These are phyloP conservation scores for Globisporangium mamillatum DNA, from an alignment of 352 stramenopile species.

Conservation along the genomic window DNA sequence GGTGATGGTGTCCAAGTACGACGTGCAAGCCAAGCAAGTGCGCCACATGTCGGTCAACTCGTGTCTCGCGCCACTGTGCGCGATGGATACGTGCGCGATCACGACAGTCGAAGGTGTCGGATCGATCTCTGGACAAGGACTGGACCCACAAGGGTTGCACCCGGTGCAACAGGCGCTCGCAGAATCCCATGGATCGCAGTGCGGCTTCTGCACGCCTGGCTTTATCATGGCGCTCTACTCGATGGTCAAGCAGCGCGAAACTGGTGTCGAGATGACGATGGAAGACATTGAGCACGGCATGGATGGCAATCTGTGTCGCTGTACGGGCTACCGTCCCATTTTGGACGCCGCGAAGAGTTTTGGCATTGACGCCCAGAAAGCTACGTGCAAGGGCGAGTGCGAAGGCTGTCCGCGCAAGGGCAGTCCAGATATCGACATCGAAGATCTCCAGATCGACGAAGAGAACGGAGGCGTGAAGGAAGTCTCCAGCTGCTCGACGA, in stretches of 20 bases:
- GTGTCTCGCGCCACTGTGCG: slow-evolving; percentile 80
- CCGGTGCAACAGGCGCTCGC: slow-evolving; percentile 87
- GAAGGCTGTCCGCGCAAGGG: slow-evolving; percentile 62
- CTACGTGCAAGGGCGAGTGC: slow-evolving; percentile 65
- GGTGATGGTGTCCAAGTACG: slow-evolving; percentile 88
- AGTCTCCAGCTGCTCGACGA: slow-evolving; percentile 60
- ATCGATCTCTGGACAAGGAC: slow-evolving; percentile 23
- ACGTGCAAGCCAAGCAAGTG: slow-evolving; percentile 40
- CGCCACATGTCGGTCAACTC: slow-evolving; percentile 83
- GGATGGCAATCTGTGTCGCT: slow-evolving; percentile 96
- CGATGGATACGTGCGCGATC: slow-evolving; percentile 79
- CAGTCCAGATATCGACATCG: slow-evolving; percentile 47
- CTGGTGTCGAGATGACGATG: slow-evolving; percentile 65
- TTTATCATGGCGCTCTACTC: slow-evolving; percentile 86
- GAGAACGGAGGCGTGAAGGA: slow-evolving; percentile 28
- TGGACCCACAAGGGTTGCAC: slow-evolving; percentile 53
- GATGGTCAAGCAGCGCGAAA: slow-evolving; percentile 78
- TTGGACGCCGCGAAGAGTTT: slow-evolving; percentile 88
- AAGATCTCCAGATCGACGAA: slow-evolving; percentile 37
- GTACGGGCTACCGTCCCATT: slow-evolving; percentile 87
- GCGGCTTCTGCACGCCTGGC: slow-evolving; percentile 90
- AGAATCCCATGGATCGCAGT: slow-evolving; percentile 93
- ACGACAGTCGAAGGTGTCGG: slow-evolving; percentile 87
- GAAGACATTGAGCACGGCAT: slow-evolving; percentile 92
- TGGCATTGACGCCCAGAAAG: slow-evolving; percentile 50